Conservation (phyloP, 2,329 filamentous ascomycete species). For the Botrytis byssoidea region DNA sequence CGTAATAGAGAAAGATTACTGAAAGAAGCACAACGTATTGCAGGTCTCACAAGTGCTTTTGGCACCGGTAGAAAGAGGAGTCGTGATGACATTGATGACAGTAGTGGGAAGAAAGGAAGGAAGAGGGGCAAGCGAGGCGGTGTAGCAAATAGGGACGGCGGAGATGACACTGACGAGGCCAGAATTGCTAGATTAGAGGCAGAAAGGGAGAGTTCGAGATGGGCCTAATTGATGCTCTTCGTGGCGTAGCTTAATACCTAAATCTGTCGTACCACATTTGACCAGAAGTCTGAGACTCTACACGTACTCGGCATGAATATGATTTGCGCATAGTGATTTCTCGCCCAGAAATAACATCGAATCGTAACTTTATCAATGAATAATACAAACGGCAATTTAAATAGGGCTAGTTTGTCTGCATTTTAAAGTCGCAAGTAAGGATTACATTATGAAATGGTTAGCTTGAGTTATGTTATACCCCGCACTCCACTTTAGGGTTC, state of each 20-base stretch:
- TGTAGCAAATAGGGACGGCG: slow-evolving; percentile 29
- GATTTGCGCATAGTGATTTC: neutral
- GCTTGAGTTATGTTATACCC: neutral
- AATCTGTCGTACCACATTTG: neutral
- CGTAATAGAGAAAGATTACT: slow-evolving; percentile 64
- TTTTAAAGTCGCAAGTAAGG: neutral
- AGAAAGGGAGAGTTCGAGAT: slow-evolving; percentile 53
- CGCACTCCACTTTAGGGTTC: neutral
- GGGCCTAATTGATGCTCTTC: slow-evolving; percentile 27
- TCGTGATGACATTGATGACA: slow-evolving; percentile 45
- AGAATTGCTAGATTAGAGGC: slow-evolving; percentile 50
- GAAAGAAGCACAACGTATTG: slow-evolving; percentile 66
- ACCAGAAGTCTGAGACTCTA: neutral
- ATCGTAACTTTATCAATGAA: neutral
- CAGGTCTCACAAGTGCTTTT: slow-evolving; percentile 47
- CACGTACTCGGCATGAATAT: neutral
- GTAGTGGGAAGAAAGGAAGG: slow-evolving; percentile 47
- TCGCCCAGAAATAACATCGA: neutral
- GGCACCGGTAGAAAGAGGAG: slow-evolving; percentile 44
- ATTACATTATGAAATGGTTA: neutral
- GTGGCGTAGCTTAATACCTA: neutral
- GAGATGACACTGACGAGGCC: slow-evolving; percentile 37
- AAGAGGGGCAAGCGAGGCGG: slow-evolving; percentile 42
- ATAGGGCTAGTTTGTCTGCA: neutral
- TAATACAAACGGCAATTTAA: neutral